These are phyloP conservation scores for Geopyxis carbonaria DNA, from an alignment of 495 filamentous ascomycete species.

Conservation along the genomic window DNA sequence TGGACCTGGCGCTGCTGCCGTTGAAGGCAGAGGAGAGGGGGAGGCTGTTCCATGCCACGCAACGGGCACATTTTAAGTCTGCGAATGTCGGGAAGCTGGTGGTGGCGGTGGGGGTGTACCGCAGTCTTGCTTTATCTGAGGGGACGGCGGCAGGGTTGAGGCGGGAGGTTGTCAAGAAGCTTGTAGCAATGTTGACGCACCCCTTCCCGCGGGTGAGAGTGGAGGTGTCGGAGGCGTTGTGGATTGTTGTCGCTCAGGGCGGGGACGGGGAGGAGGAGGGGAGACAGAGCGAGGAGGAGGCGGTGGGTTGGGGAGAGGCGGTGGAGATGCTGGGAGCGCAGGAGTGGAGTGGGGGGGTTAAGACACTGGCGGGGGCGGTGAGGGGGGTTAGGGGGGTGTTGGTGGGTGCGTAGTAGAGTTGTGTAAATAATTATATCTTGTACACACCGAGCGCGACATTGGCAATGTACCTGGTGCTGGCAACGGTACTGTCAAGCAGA, in stretches of 20 bases:
- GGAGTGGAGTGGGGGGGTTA: conserved; percentile 5
- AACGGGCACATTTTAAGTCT: conserved; percentile 69
- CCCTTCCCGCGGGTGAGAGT: conserved; percentile 43
- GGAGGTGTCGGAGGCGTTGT: conserved; percentile 31
- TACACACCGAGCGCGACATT: too few relatives aligned
- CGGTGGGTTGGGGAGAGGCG: conserved; percentile 6
- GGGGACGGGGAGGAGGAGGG: conserved; percentile 18
- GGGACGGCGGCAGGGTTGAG: conserved; percentile 6
- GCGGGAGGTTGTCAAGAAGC: conserved; percentile 35
- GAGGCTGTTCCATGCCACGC: conserved; percentile 44
- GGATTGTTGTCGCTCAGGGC: conserved; percentile 15
- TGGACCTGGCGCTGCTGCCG: conserved; percentile 31
- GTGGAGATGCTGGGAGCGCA: too few relatives aligned
- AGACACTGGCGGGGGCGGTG: conserved; percentile 7
- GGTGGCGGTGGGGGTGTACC: conserved; percentile 62
- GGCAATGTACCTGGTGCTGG: too few relatives aligned
- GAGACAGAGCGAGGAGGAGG: conserved; percentile 2
- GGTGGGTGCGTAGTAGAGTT: too few relatives aligned
- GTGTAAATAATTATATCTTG: too few relatives aligned
- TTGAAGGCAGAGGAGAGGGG: conserved; percentile 3
- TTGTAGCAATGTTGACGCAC: conserved; percentile 44
- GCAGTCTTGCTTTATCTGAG: conserved; percentile 28
- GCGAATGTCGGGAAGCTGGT: conserved; percentile 60
- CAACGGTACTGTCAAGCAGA: too few relatives aligned
- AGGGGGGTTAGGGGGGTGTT: too few relatives aligned